Conservation (phyloP, 148 eudicot genomes). For the Tetragonia tetragonoides region DNA sequence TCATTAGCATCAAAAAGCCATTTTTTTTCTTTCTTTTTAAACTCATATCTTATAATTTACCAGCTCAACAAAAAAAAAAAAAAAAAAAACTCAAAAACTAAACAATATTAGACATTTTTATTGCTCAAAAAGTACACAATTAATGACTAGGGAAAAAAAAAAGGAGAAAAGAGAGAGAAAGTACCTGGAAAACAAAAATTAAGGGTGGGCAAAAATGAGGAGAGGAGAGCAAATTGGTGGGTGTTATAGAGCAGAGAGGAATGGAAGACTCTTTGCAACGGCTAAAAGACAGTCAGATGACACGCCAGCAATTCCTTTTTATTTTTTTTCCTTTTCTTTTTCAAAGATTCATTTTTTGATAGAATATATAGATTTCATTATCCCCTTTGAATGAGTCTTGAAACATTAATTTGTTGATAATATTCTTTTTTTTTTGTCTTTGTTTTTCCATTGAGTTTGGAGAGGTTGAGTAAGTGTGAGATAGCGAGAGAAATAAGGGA, state of each 20-base stretch:
- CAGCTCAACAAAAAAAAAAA: neutral
- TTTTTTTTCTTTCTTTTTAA: neutral
- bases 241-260: slow-evolving; percentile 16
- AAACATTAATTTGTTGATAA: neutral
- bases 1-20: neutral
- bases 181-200: slow-evolving; percentile 21
- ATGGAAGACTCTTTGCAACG: slow-evolving; percentile 10
- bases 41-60: neutral
- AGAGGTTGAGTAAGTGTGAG: neutral
- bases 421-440: neutral
- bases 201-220: slow-evolving; percentile 9
- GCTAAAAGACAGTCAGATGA: slow-evolving; percentile 17
- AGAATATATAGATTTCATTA: neutral
- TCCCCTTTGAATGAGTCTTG: neutral
- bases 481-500: neutral
- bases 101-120: neutral
- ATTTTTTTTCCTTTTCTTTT: neutral
- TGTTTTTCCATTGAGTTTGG: no score
- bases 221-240: slow-evolving; percentile 13
- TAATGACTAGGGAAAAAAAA: neutral
- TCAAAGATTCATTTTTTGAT: neutral
- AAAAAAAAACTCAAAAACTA: neutral
- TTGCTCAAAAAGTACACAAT: neutral
- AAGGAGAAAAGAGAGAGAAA: neutral
- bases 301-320: slow-evolving; percentile 10